Evolutionary conservation across 805 yeast species (phyloP), one percentile per base, ranked within the genome.

Genomic region (Kazachstania martiniae): DNA sequence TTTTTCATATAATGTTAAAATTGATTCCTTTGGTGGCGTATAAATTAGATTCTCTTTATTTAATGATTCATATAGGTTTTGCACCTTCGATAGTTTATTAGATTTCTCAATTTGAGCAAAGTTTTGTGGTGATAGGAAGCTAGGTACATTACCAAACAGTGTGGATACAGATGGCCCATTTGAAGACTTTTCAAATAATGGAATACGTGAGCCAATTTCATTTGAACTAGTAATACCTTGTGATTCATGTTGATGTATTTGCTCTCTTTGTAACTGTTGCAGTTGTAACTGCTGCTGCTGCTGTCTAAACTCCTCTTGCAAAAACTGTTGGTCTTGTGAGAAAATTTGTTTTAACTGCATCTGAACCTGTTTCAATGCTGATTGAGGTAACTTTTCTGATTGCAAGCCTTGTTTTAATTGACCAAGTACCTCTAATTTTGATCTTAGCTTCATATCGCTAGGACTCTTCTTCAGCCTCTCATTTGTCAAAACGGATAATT

Each of bases 301-400:
- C 28, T 53, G 51, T 33, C 40, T 40, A 19, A 40, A 36, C 12
- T 36, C 36, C 22, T 49, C 49, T 35, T 51, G 52, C 36, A 48
- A 44, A 18, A 46, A 42, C 44, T 46, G 56, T 29, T 54, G 58
- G 29, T 51, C 56, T 32, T 63, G 66, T 9, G 66, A 61, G 32
- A 58, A 56, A 35, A 49, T 54, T 47, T 44, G 62, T 47, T 56
- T 57, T 19, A 63, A 43, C 39, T 61, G 65, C 43, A 40, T 57
- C 63, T 60, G 66, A 44, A 53, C 59, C 24, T 44, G 56, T 21
- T 40, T 44, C 24, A 63, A 44, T 2, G 58, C 53, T 8, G 49
- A 46, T 5, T 43, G 41, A 1, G 64, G 44, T 36, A 60, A 31
- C 23, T 50, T 46, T 28, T 59, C 60, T 18, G 51, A 47, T 31